Percentiles rank a stretch among this genome's conserved stretches.
Evolutionary conservation across 192 early-diverging fungal genomes (phyloP).

Genomic region (Helicostylum pulchrum): DNA sequence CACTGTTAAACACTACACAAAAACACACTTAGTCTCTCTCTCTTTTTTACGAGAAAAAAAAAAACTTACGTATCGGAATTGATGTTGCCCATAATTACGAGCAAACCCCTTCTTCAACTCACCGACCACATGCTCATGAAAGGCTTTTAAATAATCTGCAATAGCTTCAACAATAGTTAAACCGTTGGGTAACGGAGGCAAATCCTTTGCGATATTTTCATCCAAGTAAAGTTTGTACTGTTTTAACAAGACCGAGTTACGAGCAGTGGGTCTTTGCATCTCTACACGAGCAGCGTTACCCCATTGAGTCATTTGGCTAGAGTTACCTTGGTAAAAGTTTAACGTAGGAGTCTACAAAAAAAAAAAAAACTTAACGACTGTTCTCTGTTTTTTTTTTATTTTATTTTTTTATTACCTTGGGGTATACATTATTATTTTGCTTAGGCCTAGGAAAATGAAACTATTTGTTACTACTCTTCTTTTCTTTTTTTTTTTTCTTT

Average conservation of each 20-base stretch:
- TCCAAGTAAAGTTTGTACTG: constrained; percentile 49
- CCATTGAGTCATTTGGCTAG: constrained; percentile 42
- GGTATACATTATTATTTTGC: constrained; percentile 43
- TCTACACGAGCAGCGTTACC: constrained; percentile 47
- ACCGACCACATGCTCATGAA: constrained; percentile 44
- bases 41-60: not conserved
- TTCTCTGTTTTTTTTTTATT: not conserved
- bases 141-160: constrained; percentile 43
- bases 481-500: not conserved
- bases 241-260: constrained; percentile 42
- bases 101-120: constrained; percentile 45
- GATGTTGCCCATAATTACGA: constrained; percentile 36
- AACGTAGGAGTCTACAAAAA: constrained; percentile 38
- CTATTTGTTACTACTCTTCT: not conserved
- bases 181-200: constrained; percentile 36
- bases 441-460: constrained; percentile 35
- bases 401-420: constrained; percentile 21
- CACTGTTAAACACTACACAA: constrained; percentile 35
- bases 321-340: constrained; percentile 44
- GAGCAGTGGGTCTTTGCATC: constrained; percentile 41
- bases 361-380: not conserved
- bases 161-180: constrained; percentile 47
- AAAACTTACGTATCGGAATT: constrained; percentile 39
- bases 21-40: not conserved
- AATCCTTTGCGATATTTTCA: constrained; percentile 43